These are phyloP conservation scores for Botrytis pseudocinerea DNA, from an alignment of 2,329 filamentous ascomycete genomes.

Conservation along the genomic window DNA sequence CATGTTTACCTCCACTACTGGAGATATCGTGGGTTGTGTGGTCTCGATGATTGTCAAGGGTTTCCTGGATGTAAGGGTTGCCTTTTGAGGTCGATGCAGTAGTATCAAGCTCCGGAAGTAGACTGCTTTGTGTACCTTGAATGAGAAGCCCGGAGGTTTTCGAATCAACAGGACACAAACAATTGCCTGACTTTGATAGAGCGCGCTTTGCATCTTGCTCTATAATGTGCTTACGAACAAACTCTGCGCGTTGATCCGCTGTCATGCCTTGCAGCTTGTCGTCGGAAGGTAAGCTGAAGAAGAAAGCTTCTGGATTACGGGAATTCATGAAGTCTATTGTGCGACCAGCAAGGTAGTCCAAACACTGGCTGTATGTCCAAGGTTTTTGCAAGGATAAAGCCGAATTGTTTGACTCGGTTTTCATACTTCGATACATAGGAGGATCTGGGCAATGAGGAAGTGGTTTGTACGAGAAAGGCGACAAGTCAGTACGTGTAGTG, in stretches of 20 bases:
- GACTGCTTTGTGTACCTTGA: not conserved
- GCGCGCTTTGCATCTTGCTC: not conserved
- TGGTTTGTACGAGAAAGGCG: not conserved
- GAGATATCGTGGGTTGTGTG: no score
- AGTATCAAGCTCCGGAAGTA: no score
- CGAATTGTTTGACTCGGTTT: not conserved
- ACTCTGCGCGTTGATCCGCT: constrained; percentile 3
- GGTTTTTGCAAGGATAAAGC: not conserved
- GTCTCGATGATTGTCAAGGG: not conserved
- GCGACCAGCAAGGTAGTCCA: constrained; percentile 4
- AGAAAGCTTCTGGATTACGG: not conserved
- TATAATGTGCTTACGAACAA: not conserved
- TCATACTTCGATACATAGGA: not conserved
- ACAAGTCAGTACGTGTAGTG: no score
- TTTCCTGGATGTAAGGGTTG: not conserved
- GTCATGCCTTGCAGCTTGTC: not conserved
- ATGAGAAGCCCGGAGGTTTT: not conserved
- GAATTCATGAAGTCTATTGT: not conserved
- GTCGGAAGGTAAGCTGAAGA: constrained; percentile 4
- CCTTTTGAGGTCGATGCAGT: not conserved
- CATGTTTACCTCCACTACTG: not conserved
- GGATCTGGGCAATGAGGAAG: not conserved
- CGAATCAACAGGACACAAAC: not conserved
- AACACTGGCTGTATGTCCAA: not conserved
- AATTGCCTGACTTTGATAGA: not conserved